Base-by-base conservation (phyloP, 495 filamentous ascomycete species). In the Penicillium psychrofluorescens region DNA sequence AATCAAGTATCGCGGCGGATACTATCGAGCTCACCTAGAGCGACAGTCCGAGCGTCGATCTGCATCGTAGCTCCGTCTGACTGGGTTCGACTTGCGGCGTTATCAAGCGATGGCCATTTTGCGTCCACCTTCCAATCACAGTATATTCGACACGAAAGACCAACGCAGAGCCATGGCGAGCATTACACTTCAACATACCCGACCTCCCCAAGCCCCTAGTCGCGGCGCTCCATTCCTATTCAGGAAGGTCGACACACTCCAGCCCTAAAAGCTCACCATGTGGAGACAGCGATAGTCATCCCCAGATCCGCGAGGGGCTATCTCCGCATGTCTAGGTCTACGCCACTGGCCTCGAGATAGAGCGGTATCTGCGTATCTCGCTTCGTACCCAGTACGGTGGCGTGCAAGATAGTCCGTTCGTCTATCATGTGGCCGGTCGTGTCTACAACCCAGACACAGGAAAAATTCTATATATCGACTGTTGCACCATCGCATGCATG, bases 201-300 rank as follows among this genome's bases (percentile, higher is more conserved):
- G 4, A 22, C 2, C 22, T 22, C 4, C 22, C 22, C 22, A 22
- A 22, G 22, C 22, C 22, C 22, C 22, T 22, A 22, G 22, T 22
- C 22, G 22, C 22, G 22, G 22, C 22, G 22, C 22, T 22, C 39
- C 34, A 41, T 37, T 0, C 51, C 44, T 9, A 8, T 34, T 51
- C 16, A 12, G 37, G 51, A 38, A 54, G 48, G 44, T 36, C 11
- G 51, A 54, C 51, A 41, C 39, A n/a, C n/a, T 30, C 29, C 12
- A 32, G n/a, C 22, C 22, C 22, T 22, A 22, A 32, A 15, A 14
- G 11, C 16, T 6, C 14, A 16, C 8, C 29, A 47, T 29, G 29
- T 28, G 9, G 9, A 27, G 38, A 33, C 37, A 36, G 16, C 9
- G 27, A 22, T 35, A 35, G 15, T 38, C 16, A 38, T 33, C 38